Percentiles rank a stretch among this genome's conserved stretches.
Evolutionary conservation across 169 alveolate species (phyloP).

Genomic region (Perkinsus olseni): DNA sequence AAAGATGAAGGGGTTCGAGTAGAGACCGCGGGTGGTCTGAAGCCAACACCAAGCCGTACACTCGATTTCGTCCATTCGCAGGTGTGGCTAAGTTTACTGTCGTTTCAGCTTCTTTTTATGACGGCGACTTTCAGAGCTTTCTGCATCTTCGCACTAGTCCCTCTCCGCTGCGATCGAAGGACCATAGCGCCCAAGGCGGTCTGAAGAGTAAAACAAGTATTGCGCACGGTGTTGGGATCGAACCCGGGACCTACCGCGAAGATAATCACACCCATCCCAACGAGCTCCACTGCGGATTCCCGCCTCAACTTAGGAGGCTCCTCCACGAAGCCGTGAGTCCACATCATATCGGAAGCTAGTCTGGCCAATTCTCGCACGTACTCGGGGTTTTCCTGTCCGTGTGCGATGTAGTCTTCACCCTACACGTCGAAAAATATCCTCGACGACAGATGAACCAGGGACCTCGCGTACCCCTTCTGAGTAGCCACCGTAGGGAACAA

Average conservation of each 20-base stretch:
- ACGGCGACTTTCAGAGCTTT: neutral
- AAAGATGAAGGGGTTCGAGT: too few species aligned
- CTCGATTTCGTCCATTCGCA: neutral
- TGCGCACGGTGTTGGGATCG: neutral
- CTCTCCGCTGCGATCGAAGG: neutral
- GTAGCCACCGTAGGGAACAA: neutral
- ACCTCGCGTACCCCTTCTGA: neutral
- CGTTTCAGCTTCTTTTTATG: neutral
- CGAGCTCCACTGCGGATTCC: neutral
- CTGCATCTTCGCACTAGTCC: neutral
- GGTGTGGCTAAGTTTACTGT: neutral
- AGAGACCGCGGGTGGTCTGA: too few species aligned
- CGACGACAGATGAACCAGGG: neutral
- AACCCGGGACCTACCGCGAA: neutral
- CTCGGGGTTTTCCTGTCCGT: too few species aligned
- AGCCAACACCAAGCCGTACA: too few species aligned
- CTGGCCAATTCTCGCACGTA: neutral
- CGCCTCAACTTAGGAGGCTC: neutral
- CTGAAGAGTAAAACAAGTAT: neutral
- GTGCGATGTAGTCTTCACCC: too few species aligned
- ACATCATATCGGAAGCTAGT: neutral
- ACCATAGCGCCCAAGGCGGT: neutral
- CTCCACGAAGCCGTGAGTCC: neutral
- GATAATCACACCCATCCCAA: neutral
- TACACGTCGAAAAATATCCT: neutral